These are phyloP conservation scores for Entoloma clypeatum DNA, from an alignment of 1,284 basidiomycete species.

Conservation along the genomic window DNA sequence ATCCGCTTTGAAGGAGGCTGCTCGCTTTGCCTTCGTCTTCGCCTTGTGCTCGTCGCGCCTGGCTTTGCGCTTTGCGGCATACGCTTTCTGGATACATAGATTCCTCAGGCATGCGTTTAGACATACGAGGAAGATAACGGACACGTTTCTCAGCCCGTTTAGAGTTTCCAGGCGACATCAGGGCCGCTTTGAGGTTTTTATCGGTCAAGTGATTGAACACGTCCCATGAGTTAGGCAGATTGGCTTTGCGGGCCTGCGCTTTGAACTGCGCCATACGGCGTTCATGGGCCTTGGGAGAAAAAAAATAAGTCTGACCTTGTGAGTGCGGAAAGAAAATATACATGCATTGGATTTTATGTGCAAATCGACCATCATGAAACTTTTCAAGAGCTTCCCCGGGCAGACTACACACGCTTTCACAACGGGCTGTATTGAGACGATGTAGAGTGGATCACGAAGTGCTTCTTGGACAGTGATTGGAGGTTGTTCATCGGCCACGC, in stretches of 20 bases:
- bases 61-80: constrained; percentile 25
- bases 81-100: constrained; percentile 35
- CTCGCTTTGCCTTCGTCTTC: constrained; percentile 27
- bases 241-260: constrained; percentile 33
- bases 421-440: constrained; percentile 49
- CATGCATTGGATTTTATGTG: constrained; percentile 69
- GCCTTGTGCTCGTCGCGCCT: constrained; percentile 33
- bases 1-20: constrained; percentile 7
- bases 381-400: constrained; percentile 72
- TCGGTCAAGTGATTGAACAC: constrained; percentile 34
- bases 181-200: constrained; percentile 22
- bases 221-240: constrained; percentile 45
- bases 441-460: constrained; percentile 60
- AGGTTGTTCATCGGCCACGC: constrained; percentile 33
- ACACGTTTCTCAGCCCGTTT: constrained; percentile 59
- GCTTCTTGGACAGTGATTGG: constrained; percentile 59
- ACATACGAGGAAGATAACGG: constrained; percentile 14
- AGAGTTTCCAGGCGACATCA: constrained; percentile 32
- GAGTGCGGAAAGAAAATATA: constrained; percentile 27
- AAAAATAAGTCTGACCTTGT: constrained; percentile 18
- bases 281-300: constrained; percentile 49
- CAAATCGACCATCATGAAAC: constrained; percentile 51
- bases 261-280: constrained; percentile 54
- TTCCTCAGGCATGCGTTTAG: constrained; percentile 6
- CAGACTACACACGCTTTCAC: constrained; percentile 66